Evolutionary conservation across 805 yeast species (phyloP).

Genomic region (Candida awuae): DNA sequence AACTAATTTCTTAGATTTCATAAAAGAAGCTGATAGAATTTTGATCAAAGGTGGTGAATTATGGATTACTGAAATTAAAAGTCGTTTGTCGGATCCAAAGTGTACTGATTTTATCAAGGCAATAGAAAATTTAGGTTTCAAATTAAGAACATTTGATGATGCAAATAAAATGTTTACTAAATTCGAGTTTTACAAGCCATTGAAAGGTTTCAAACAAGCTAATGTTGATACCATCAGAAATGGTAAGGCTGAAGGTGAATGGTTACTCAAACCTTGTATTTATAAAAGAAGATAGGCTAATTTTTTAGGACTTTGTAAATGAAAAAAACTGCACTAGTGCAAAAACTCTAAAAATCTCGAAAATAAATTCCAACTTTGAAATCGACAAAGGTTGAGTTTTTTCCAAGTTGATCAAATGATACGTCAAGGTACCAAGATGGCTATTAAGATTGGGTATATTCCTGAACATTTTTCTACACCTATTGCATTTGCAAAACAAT

Average conservation of each 20-base stretch:
- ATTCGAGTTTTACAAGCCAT: slow-evolving; percentile 89
- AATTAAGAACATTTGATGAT: slow-evolving; percentile 82
- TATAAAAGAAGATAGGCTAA: slow-evolving; percentile 72
- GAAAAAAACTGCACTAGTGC: too few relatives aligned
- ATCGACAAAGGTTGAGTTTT: neutral
- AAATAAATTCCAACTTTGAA: too few relatives aligned
- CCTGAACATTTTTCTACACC: slow-evolving; percentile 95
- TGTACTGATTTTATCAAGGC: slow-evolving; percentile 78
- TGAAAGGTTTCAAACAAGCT: slow-evolving; percentile 57
- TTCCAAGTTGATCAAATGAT: neutral
- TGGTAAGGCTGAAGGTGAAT: slow-evolving; percentile 67
- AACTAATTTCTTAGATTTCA: slow-evolving; percentile 86
- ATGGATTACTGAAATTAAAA: slow-evolving; percentile 97
- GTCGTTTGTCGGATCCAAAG: slow-evolving; percentile 69
- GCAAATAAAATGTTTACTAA: slow-evolving; percentile 88
- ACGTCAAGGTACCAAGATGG: slow-evolving; percentile 7
- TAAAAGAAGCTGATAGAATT: slow-evolving; percentile 81
- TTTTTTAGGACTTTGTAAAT: neutral
- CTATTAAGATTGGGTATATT: slow-evolving; percentile 63
- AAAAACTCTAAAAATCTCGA: too few relatives aligned
- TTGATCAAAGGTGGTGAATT: slow-evolving; percentile 86
- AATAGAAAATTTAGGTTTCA: slow-evolving; percentile 71
- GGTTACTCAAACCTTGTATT: slow-evolving; percentile 93
- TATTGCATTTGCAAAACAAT: slow-evolving; percentile 55
- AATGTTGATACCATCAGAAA: slow-evolving; percentile 47